Conservation (phyloP, 225 moss, liverwort and hornwort species). For the Anthoceros angustus region DNA sequence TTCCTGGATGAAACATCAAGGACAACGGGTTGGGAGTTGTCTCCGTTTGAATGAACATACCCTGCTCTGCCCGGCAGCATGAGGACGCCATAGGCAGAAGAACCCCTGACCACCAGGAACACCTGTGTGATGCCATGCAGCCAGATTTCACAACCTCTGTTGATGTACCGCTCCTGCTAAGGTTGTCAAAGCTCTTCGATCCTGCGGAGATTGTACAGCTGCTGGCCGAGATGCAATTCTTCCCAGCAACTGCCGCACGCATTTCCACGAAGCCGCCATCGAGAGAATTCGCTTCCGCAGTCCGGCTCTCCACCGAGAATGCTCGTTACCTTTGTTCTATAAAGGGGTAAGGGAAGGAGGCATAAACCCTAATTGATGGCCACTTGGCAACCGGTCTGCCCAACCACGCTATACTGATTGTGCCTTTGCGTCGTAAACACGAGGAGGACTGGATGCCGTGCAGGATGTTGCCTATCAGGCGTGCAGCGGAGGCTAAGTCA, state of each 20-base stretch:
- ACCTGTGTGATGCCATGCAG: not conserved
- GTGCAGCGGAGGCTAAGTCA: no score
- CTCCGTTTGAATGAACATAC: conserved; percentile 91
- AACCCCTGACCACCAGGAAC: not conserved
- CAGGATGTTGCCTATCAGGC: no score
- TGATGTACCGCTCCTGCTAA: not conserved
- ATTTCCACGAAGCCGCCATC: not conserved
- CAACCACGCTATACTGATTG: no score
- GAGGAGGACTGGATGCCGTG: no score
- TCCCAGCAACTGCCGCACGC: not conserved
- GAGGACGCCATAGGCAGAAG: not conserved
- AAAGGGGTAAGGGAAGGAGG: no score
- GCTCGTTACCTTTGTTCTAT: no score
- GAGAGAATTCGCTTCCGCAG: not conserved
- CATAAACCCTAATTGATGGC: no score
- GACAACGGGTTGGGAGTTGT: conserved; percentile 87
- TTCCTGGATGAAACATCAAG: conserved; percentile 87
- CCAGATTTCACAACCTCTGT: not conserved
- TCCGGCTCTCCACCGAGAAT: not conserved
- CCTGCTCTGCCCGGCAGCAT: conserved; percentile 40
- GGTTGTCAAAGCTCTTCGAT: not conserved
- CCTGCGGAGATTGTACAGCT: not conserved
- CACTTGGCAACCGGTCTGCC: no score
- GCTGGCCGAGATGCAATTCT: not conserved
- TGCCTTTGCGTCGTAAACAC: no score